phyloP scores from a whole-genome alignment of 139 green algal genomes.

The Limnomonas spitsbergensis region DNA sequence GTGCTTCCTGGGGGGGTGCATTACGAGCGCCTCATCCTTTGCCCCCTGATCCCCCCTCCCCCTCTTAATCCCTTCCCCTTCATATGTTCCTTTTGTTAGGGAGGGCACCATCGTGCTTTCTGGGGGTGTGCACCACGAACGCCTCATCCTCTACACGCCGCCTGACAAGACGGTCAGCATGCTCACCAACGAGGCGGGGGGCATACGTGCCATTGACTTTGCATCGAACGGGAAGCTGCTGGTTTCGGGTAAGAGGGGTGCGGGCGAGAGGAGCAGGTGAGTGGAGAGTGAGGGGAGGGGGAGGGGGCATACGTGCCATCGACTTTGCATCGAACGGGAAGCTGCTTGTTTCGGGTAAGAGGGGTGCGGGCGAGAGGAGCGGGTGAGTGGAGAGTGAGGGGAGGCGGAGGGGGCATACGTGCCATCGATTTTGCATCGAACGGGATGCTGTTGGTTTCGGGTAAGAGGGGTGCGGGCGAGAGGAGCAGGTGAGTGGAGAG shows the following conservation, averaged over 20 bases:
- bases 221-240: constrained; percentile 34
- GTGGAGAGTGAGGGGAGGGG: too few relatives aligned
- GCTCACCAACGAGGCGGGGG: constrained; percentile 30
- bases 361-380: too few relatives aligned
- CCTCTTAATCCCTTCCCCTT: too few relatives aligned
- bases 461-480: too few relatives aligned
- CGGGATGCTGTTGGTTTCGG: constrained; percentile 28
- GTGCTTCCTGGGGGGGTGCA: too few relatives aligned
- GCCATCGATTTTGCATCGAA: constrained; percentile 37
- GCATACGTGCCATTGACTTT: constrained; percentile 32
- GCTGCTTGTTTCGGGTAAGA: constrained; percentile 27
- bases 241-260: constrained; percentile 27
- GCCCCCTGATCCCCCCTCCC: too few relatives aligned
- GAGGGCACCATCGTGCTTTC: constrained; percentile 11
- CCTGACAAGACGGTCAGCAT: constrained; percentile 34
- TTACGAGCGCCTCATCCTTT: too few relatives aligned
- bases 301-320: constrained; percentile 19
- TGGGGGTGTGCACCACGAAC: not conserved
- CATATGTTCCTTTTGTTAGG: too few relatives aligned
- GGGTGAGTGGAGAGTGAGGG: too few relatives aligned
- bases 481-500: too few relatives aligned
- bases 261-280: too few relatives aligned
- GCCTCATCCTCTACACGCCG: constrained; percentile 26
- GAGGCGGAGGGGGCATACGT: constrained; percentile 23
- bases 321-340: constrained; percentile 39